Evolutionary conservation across 179 eudicot species (phyloP).

Genomic region (Silene coronaria): DNA sequence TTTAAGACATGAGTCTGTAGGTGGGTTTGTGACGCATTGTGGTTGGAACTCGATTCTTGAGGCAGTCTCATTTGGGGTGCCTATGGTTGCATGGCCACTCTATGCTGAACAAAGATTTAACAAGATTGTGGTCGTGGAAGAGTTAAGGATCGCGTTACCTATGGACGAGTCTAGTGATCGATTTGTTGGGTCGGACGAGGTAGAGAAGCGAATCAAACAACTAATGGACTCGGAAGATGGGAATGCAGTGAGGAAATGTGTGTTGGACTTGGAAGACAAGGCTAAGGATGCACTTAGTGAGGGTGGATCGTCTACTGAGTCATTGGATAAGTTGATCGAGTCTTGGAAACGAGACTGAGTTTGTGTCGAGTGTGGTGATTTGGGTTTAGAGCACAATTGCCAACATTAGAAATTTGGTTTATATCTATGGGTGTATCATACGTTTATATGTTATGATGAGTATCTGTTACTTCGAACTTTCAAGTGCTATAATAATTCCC

Average conservation of each 20-base stretch:
- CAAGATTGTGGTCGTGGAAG: conserved; percentile 30
- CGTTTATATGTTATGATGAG: too few relatives aligned
- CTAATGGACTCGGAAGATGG: conserved; percentile 35
- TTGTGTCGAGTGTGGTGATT: background rate
- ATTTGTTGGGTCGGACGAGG: conserved; percentile 31
- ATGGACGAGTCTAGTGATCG: conserved; percentile 24
- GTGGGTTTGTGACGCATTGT: conserved; percentile 2
- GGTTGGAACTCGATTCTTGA: conserved; percentile 9
- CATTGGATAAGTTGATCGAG: conserved; percentile 13
- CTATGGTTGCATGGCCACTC: background rate
- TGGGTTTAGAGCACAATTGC: too few relatives aligned
- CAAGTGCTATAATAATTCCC: too few relatives aligned
- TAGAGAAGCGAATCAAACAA: conserved; percentile 35
- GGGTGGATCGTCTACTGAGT: conserved; percentile 36
- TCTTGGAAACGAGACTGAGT: conserved; percentile 10
- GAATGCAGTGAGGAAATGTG: conserved; percentile 21
- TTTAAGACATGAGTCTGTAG: background rate
- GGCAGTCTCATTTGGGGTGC: background rate
- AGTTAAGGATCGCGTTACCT: conserved; percentile 35
- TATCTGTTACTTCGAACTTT: too few relatives aligned
- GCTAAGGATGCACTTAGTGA: conserved; percentile 28
- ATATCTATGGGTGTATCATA: too few relatives aligned
- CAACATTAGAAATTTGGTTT: too few relatives aligned
- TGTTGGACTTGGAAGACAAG: conserved; percentile 15
- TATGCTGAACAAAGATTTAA: conserved; percentile 9